These are phyloP conservation scores for Glebionis coronaria DNA, from an alignment of 129 eudicot species.

Conservation along the genomic window DNA sequence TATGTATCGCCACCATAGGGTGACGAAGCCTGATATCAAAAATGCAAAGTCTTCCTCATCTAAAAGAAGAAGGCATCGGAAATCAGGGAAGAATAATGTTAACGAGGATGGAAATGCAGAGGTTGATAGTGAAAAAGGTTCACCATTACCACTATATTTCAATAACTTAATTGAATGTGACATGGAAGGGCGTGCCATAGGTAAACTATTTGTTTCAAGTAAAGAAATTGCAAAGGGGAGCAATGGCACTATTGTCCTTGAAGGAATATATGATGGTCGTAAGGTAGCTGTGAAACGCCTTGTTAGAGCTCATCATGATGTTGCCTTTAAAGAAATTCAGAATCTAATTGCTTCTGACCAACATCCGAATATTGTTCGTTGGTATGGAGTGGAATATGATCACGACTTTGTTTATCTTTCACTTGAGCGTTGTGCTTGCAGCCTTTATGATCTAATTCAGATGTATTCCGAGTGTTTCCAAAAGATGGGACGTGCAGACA, in stretches of 20 bases:
- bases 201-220: slow-evolving; percentile 68
- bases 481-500: slow-evolving; percentile 27
- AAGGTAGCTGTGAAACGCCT: slow-evolving; percentile 95
- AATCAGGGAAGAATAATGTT: slow-evolving; percentile 43
- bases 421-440: slow-evolving; percentile 80
- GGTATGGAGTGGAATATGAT: slow-evolving; percentile 94
- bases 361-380: slow-evolving; percentile 81
- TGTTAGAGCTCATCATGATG: slow-evolving; percentile 84
- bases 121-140: slow-evolving; percentile 35
- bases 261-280: slow-evolving; percentile 90
- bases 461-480: slow-evolving; percentile 40
- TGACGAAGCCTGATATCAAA: slow-evolving; percentile 21
- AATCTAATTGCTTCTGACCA: slow-evolving; percentile 92
- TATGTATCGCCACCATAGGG: slow-evolving; percentile 27
- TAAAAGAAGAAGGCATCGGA: slow-evolving; percentile 60
- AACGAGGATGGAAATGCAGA: slow-evolving; percentile 36
- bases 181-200: slow-evolving; percentile 61
- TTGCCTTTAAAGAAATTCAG: slow-evolving; percentile 88
- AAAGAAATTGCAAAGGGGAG: slow-evolving; percentile 98
- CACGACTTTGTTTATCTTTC: slow-evolving; percentile 86
- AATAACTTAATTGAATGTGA: slow-evolving; percentile 30
- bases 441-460: slow-evolving; percentile 64
- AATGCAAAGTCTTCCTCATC: slow-evolving; percentile 39
- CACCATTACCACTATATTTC: slow-evolving; percentile 38
- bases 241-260: slow-evolving; percentile 88